Evolutionary conservation across 2,329 filamentous ascomycete species (phyloP).

Genomic region (Xylariaceae sp.): DNA sequence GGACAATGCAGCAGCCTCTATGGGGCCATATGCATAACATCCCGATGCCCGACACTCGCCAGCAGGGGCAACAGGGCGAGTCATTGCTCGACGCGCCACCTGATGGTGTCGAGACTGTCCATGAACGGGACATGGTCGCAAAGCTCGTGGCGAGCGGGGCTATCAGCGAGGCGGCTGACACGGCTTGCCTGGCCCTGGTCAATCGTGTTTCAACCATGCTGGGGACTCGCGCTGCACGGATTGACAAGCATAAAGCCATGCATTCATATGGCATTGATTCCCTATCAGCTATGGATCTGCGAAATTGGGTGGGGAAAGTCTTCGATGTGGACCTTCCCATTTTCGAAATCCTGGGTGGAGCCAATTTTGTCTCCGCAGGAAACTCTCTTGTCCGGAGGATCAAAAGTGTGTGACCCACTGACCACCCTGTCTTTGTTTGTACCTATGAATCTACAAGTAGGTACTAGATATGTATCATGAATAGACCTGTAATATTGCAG

Average conservation of each 20-base stretch:
- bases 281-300: background rate
- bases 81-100: background rate
- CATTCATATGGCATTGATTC: background rate
- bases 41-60: too few species aligned
- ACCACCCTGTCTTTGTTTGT: too few species aligned
- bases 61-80: background rate
- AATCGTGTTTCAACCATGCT: background rate
- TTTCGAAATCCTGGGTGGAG: background rate
- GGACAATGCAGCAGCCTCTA: conserved; percentile 2
- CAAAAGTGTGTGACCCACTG: too few species aligned
- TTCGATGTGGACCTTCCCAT: background rate
- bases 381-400: too few species aligned
- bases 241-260: background rate
- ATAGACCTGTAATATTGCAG: too few species aligned
- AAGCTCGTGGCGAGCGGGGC: too few species aligned
- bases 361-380: too few species aligned
- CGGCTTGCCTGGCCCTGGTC: background rate
- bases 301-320: background rate
- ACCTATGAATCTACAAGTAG: too few species aligned
- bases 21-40: conserved; percentile 2
- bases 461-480: too few species aligned
- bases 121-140: background rate
- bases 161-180: background rate
- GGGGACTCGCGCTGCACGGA: background rate
- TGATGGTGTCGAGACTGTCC: background rate